phyloP scores from a whole-genome alignment of 2,329 filamentous ascomycete genomes.

The Tolypocladium amazonense region DNA sequence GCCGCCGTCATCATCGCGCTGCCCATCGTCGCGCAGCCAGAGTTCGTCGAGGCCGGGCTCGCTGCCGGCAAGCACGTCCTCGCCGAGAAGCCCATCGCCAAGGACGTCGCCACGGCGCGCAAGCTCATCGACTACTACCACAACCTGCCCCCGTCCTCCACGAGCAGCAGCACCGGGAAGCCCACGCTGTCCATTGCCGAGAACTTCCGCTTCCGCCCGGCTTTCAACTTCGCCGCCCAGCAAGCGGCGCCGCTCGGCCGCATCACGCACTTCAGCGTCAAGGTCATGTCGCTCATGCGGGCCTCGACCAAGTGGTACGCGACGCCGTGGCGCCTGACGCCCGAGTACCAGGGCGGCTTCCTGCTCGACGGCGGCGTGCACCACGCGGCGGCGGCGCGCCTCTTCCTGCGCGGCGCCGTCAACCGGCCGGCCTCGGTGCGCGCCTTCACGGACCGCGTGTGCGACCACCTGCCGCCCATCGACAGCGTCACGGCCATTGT shows the following conservation, averaged over 20 bases:
- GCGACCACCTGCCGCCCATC: conserved; percentile 49
- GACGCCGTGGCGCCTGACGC: conserved; percentile 55
- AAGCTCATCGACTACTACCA: conserved; percentile 27
- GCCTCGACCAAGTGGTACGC: conserved; percentile 34
- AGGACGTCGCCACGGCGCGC: conserved; percentile 37
- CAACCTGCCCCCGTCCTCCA: conserved; percentile 10
- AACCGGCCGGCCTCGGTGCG: conserved; percentile 33
- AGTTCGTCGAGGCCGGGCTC: conserved; percentile 46
- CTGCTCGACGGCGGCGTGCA: conserved; percentile 69
- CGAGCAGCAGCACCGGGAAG: conserved; percentile 1
- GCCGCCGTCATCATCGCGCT: conserved; percentile 47
- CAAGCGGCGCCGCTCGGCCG: conserved; percentile 20
- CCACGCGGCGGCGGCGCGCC: conserved; percentile 51
- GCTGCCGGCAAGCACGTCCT: conserved; percentile 60
- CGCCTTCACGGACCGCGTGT: conserved; percentile 44
- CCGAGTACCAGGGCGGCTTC: conserved; percentile 65
- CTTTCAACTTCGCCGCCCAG: conserved; percentile 41
- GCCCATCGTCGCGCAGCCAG: conserved; percentile 51
- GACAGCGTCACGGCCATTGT: conserved; percentile 55
- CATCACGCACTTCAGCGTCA: conserved; percentile 35
- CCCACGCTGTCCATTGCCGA: conserved; percentile 54
- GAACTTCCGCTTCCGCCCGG: conserved; percentile 57
- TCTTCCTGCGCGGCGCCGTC: conserved; percentile 40
- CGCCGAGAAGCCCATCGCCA: conserved; percentile 58
- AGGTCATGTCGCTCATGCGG: conserved; percentile 23